These are phyloP conservation scores for Rutstroemia sydowiana DNA, from an alignment of 2,329 filamentous ascomycete species.

Conservation along the genomic window DNA sequence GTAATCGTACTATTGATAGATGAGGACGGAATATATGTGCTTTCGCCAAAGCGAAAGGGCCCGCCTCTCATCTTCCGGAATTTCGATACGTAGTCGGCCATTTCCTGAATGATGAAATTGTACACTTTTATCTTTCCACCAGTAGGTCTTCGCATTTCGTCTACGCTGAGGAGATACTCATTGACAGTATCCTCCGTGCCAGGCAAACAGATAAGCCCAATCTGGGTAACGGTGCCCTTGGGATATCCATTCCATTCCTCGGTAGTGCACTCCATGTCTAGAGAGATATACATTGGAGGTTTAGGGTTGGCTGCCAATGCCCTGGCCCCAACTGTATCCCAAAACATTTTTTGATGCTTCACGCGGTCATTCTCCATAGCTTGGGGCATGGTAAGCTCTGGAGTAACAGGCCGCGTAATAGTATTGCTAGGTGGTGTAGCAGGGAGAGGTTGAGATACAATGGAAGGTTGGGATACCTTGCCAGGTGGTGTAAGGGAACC, in stretches of 20 bases:
- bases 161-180: no score
- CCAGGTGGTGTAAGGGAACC: no score
- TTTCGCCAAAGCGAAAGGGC: background rate
- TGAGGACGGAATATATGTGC: background rate
- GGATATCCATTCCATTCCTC: background rate
- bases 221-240: background rate
- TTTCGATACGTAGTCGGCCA: background rate
- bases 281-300: background rate
- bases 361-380: no score
- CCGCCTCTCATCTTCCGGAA: background rate
- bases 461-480: no score
- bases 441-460: no score
- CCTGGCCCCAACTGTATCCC: no score
- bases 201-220: background rate
- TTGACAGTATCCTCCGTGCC: background rate
- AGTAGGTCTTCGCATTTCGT: no score
- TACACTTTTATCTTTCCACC: no score
- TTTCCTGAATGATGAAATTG: background rate
- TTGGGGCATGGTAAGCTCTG: no score
- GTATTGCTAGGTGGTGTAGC: no score
- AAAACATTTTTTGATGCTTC: no score
- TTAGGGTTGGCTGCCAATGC: background rate
- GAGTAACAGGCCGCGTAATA: no score
- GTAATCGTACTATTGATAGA: background rate
- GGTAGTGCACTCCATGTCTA: slow-evolving; percentile 2